phyloP scores from a whole-genome alignment of 257 asterid genomes.

The Coffea eugenioides region DNA sequence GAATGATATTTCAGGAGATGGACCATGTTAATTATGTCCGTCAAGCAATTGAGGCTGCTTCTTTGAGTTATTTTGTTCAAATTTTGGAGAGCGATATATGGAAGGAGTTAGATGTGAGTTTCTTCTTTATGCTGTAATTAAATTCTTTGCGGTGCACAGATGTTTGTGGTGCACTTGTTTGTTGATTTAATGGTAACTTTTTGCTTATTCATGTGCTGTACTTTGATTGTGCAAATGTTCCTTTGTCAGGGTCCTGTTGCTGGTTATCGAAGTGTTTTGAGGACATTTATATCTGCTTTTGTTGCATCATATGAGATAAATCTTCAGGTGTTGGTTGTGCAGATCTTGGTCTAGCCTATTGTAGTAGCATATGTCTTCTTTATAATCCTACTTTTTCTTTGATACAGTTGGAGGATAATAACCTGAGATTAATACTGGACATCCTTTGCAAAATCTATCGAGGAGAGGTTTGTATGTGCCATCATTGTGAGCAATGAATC shows the following conservation, averaged over 20 bases:
- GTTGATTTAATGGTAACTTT: neutral
- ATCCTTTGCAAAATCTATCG: conserved; percentile 76
- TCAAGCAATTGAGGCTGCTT: conserved; percentile 86
- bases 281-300: conserved; percentile 85
- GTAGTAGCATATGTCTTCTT: neutral
- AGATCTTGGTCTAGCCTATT: conserved; percentile 1
- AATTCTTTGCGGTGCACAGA: conserved; percentile 6
- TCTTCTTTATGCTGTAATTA: conserved; percentile 5
- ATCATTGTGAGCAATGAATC: neutral
- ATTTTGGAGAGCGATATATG: conserved; percentile 69
- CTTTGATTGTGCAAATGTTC: conserved; percentile 5
- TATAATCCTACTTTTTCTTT: conserved; percentile 23
- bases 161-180: conserved; percentile 4
- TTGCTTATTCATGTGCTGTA: conserved; percentile 5
- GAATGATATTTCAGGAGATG: conserved; percentile 63
- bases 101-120: conserved; percentile 77
- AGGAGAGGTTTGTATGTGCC: conserved; percentile 74
- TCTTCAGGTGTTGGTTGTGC: conserved; percentile 64
- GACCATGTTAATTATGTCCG: conserved; percentile 80
- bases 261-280: conserved; percentile 75
- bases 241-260: conserved; percentile 64
- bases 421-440: conserved; percentile 71
- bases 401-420: conserved; percentile 70
- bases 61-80: conserved; percentile 70
- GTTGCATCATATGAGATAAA: conserved; percentile 88